Conservation (phyloP, 108 stramenopile species). For the Cyclotella sp. region DNA sequence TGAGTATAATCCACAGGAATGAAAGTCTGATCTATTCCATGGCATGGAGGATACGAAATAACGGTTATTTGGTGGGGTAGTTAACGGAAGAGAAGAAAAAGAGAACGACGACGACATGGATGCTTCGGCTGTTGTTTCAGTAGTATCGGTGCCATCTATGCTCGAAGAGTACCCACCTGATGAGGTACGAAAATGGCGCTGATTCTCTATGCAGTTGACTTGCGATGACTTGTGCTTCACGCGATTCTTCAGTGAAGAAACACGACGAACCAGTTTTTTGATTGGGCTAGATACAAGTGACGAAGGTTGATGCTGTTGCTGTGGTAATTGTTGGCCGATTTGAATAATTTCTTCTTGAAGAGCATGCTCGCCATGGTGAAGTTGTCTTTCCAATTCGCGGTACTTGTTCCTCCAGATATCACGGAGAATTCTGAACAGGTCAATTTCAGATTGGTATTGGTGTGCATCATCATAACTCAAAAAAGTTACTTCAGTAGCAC, state of each 20-base stretch:
- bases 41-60: conserved; percentile 1
- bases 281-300: too few relatives aligned
- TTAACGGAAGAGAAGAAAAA: not conserved
- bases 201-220: too few relatives aligned
- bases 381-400: not conserved
- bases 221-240: too few relatives aligned
- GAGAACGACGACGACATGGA: not conserved
- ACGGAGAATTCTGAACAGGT: not conserved
- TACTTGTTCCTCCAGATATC: conserved; percentile 6
- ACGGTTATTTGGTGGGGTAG: not conserved
- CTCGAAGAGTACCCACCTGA: too few relatives aligned
- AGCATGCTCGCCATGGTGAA: too few relatives aligned
- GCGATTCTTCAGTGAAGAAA: too few relatives aligned
- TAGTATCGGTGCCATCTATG: too few relatives aligned
- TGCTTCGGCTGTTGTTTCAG: too few relatives aligned
- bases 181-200: too few relatives aligned
- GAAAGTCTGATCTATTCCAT: not conserved
- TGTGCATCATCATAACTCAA: not conserved
- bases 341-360: not conserved
- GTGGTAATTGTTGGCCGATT: not conserved
- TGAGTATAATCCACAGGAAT: not conserved
- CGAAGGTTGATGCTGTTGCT: too few relatives aligned
- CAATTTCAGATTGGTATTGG: conserved; percentile 9
- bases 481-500: too few relatives aligned
- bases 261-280: too few relatives aligned